Conservation (phyloP, 768 basidiomycete genomes). For the Crucibulum laeve region DNA sequence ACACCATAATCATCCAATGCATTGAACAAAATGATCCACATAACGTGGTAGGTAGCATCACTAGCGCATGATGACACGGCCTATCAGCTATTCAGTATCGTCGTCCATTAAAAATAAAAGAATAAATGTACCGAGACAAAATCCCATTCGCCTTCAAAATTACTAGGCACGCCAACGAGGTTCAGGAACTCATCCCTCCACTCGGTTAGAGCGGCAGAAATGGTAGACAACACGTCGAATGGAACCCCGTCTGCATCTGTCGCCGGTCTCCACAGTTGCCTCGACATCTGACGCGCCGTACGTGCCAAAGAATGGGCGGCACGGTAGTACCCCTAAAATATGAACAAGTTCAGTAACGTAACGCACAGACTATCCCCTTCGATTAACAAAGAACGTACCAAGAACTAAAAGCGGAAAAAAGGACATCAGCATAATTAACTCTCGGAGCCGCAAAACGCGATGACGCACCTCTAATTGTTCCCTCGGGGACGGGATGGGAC, state of each 20-base stretch:
- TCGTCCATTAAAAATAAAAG: constrained; percentile 4
- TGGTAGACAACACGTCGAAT: constrained; percentile 51
- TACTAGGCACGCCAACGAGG: constrained; percentile 81
- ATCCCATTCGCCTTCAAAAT: constrained; percentile 85
- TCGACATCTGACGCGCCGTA: constrained; percentile 77
- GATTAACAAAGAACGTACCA: constrained; percentile 42
- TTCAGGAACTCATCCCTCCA: constrained; percentile 79
- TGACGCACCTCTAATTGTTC: constrained; percentile 72
- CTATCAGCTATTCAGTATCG: constrained; percentile 17
- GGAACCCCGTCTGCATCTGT: constrained; percentile 78
- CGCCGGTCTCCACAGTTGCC: constrained; percentile 74
- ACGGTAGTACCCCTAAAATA: constrained; percentile 70
- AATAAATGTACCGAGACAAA: constrained; percentile 58
- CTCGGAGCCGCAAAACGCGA: constrained; percentile 1
- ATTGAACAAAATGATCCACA: constrained; percentile 83
- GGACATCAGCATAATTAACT: constrained; percentile 3
- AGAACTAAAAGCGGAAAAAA: constrained; percentile 41
- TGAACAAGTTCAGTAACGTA: constrained; percentile 13
- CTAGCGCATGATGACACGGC: constrained; percentile 64
- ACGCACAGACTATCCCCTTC: constrained; percentile 4
- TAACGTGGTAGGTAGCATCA: constrained; percentile 86
- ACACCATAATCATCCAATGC: constrained; percentile 85
- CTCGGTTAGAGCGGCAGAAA: constrained; percentile 52
- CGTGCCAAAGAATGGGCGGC: constrained; percentile 83
- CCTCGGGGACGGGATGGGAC: constrained; percentile 57